Evolutionary conservation across 306 rosid genomes (phyloP).

Genomic region (Vigna reflexopilosa): DNA sequence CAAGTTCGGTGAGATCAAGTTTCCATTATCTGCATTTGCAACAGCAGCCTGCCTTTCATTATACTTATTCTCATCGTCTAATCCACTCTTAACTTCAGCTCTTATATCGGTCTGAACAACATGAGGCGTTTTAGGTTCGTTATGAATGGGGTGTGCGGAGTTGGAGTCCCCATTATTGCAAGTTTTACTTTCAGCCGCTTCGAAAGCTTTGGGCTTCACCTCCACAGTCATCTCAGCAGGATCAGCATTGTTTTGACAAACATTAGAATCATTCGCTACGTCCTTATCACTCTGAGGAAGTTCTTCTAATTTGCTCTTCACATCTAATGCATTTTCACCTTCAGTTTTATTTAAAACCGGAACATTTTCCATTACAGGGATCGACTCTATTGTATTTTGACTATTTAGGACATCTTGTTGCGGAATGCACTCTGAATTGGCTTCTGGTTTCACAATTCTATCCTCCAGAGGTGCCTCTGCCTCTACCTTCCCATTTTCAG

Average conservation of each 20-base stretch:
- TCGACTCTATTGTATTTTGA: conserved; percentile 41
- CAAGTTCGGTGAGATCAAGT: conserved; percentile 51
- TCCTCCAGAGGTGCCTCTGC: conserved; percentile 38
- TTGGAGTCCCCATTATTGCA: conserved; percentile 41
- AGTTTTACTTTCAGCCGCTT: conserved; percentile 47
- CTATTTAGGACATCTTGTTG: conserved; percentile 24
- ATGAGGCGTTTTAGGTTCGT: conserved; percentile 42
- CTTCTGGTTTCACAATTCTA: conserved; percentile 39
- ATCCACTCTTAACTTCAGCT: conserved; percentile 48
- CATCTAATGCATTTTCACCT: conserved; percentile 38
- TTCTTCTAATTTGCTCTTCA: conserved; percentile 48
- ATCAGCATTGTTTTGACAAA: conserved; percentile 42
- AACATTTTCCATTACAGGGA: conserved; percentile 43
- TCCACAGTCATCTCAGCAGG: conserved; percentile 39
- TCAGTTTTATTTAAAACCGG: conserved; percentile 46
- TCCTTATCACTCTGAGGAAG: conserved; percentile 38
- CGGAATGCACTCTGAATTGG: conserved; percentile 27
- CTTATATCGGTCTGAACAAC: conserved; percentile 50
- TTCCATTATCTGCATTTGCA: conserved; percentile 58
- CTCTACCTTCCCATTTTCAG: conserved; percentile 43
- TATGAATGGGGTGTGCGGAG: conserved; percentile 28
- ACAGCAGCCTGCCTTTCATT: conserved; percentile 56
- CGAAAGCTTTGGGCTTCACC: conserved; percentile 59
- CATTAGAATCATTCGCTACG: conserved; percentile 27
- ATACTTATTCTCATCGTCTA: conserved; percentile 50